Percentiles rank a stretch among this genome's conserved stretches.
Conservation (phyloP, 129 eudicot species). For the Escallonia herrerae region DNA sequence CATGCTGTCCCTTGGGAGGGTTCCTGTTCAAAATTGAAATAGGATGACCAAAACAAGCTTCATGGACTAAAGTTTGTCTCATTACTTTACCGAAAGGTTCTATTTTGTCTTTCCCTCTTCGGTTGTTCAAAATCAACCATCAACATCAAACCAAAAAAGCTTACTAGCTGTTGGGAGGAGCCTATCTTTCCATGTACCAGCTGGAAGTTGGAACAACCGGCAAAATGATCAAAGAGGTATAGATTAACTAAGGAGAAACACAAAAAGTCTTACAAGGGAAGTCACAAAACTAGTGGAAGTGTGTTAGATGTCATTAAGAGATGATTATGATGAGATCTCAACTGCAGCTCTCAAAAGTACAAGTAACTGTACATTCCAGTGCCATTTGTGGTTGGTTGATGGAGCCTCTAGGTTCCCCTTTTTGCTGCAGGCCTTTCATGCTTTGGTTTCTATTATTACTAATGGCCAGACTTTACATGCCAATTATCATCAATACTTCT, state of each 20-base stretch:
- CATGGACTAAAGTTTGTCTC: too few species aligned
- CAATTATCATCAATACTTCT: too few species aligned
- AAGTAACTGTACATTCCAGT: too few species aligned
- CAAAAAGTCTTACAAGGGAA: slow-evolving; percentile 22
- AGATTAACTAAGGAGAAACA: neutral
- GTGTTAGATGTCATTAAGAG: neutral
- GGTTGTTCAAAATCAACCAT: neutral
- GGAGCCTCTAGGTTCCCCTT: too few species aligned
- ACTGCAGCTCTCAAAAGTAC: neutral
- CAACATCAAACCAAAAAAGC: slow-evolving; percentile 15
- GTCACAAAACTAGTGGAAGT: slow-evolving; percentile 1
- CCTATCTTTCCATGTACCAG: neutral
- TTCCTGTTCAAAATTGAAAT: too few species aligned
- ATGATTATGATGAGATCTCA: slow-evolving; percentile 11
- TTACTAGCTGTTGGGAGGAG: slow-evolving; percentile 2
- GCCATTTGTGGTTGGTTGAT: too few species aligned
- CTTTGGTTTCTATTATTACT: too few species aligned
- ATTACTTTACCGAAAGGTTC: too few species aligned
- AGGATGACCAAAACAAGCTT: too few species aligned
- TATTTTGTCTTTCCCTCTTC: neutral
- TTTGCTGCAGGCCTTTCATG: too few species aligned
- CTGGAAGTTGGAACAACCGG: slow-evolving; percentile 14
- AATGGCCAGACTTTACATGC: too few species aligned
- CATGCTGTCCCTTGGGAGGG: too few species aligned
- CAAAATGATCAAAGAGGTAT: slow-evolving; percentile 2